Evolutionary conservation across 148 eudicot species (phyloP), one percentile per base, ranked within the genome.

Genomic region (Chenopodium suecicum): DNA sequence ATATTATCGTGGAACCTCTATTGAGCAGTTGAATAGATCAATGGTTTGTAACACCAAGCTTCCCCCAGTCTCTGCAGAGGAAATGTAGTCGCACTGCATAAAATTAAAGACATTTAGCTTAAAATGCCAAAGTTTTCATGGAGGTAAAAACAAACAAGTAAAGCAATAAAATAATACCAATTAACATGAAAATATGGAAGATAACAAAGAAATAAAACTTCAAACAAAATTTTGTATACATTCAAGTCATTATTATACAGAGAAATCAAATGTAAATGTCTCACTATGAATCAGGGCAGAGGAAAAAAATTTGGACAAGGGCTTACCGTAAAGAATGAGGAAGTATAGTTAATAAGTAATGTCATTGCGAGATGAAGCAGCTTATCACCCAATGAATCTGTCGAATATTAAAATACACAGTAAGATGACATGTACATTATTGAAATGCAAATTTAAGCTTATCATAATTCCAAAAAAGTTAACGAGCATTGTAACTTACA

Each of bases 361-460:
- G 69, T 91, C 87, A 89, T 77, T 86, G 82, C 31, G 72, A 80
- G 65, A 84, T 74, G 73, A 93, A 68, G 69, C 84, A 80, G 70
- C 90, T 84, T 23, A 93, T 89, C 64, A 92, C 86, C 95, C 89
- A 87, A 74, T 84, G 92, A 80, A 94, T 85, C 98, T 94, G 92
- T 86, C 44, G 46, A 54, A 81, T 25, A 81, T 32, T 22, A 44
- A 56, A 72, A 67, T 34, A 66, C 2, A 73, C 11, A 44, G 50
- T 41, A 22, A 77, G 66, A 66, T 31, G 22, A 17, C 20, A 22
- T 41, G 16, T 52, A 12, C 2, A 12, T 34, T 9, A 19, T 6
- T 37, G 19, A 27, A 70, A 70, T n/a, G 75, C 4, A 19, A 50
- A 12, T 31, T 34, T 7, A 17, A 9, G 11, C 1, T 0, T 4